Percentiles rank a stretch among this genome's conserved stretches.
Evolutionary conservation across 768 basidiomycete species (phyloP).

Genomic region (Pleurotus djamor): DNA sequence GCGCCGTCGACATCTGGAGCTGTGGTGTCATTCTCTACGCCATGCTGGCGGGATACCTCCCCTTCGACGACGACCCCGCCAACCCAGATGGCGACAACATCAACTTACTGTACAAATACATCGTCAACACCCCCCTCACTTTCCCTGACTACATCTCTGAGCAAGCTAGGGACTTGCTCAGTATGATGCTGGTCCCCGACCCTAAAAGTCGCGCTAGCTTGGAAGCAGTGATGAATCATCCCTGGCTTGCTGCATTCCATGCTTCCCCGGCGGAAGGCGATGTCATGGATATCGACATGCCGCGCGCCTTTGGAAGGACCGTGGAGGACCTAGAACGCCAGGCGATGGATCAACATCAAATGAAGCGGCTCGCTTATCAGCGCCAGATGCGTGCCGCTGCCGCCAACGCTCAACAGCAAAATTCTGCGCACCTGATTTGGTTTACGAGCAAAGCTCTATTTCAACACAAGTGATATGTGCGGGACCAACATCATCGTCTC

Average conservation of each 20-base stretch:
- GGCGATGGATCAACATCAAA: conserved; percentile 83
- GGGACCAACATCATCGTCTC: conserved; percentile 71
- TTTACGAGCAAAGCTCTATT: conserved; percentile 73
- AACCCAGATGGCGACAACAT: conserved; percentile 99
- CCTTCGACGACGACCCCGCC: conserved; percentile 97
- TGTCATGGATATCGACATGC: conserved; percentile 21
- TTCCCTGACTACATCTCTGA: conserved; percentile 95
- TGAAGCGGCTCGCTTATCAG: conserved; percentile 81
- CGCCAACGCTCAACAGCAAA: conserved; percentile 20
- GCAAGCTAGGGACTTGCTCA: conserved; percentile 80
- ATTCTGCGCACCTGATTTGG: conserved; percentile 48
- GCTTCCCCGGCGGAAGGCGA: conserved; percentile 21
- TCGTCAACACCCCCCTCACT: conserved; percentile 93
- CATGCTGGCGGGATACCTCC: conserved; percentile 97
- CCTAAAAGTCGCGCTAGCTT: conserved; percentile 79
- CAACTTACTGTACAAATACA: conserved; percentile 97
- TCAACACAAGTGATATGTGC: conserved; percentile 60
- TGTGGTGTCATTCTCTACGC: conserved; percentile 96
- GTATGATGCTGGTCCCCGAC: conserved; percentile 94
- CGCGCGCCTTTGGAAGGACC: conserved; percentile 55
- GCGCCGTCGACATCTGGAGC: conserved; percentile 97
- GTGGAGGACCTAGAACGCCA: conserved; percentile 79
- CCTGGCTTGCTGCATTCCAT: conserved; percentile 75
- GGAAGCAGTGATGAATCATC: conserved; percentile 78
- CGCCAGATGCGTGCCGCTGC: conserved; percentile 68